Evolutionary conservation across 2,329 filamentous ascomycete genomes (phyloP).

Genomic region (Colletotrichum australisinense): DNA sequence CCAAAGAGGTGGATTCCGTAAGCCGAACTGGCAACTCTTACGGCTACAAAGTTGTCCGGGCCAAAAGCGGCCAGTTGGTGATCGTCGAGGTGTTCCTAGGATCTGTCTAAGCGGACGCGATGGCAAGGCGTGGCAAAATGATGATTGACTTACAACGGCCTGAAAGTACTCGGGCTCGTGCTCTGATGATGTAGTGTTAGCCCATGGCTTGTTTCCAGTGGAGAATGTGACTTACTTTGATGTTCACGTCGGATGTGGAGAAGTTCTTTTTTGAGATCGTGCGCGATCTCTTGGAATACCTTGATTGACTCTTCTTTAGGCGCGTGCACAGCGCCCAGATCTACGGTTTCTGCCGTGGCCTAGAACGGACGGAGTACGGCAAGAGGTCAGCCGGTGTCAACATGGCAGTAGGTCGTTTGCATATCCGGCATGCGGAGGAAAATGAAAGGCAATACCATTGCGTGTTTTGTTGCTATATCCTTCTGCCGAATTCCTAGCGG

Average conservation of each 20-base stretch:
- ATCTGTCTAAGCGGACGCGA: slow-evolving; percentile 9
- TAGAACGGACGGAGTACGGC: slow-evolving; percentile 37
- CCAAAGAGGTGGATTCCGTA: slow-evolving; percentile 63
- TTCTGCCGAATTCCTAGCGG: not conserved
- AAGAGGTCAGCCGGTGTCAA: not conserved
- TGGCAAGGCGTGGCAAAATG: not conserved
- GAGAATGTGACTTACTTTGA: slow-evolving; percentile 48
- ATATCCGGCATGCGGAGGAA: not conserved
- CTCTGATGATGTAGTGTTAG: slow-evolving; percentile 46
- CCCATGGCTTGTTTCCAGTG: not conserved
- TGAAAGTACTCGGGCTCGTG: slow-evolving; percentile 67
- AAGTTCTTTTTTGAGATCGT: slow-evolving; percentile 63
- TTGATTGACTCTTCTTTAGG: slow-evolving; percentile 63
- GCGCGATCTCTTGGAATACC: slow-evolving; percentile 60
- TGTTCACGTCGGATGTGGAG: slow-evolving; percentile 60
- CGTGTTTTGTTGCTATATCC: not conserved
- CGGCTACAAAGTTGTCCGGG: slow-evolving; percentile 53
- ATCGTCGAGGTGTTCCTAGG: slow-evolving; percentile 48
- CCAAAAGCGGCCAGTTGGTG: slow-evolving; percentile 50
- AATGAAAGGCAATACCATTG: not conserved
- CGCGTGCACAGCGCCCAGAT: slow-evolving; percentile 59
- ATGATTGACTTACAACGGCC: slow-evolving; percentile 49
- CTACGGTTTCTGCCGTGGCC: slow-evolving; percentile 65
- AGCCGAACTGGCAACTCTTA: slow-evolving; percentile 57
- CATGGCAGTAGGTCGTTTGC: not conserved